Base-by-base conservation (phyloP, 495 filamentous ascomycete genomes). In the Aspergillus ostianus region DNA sequence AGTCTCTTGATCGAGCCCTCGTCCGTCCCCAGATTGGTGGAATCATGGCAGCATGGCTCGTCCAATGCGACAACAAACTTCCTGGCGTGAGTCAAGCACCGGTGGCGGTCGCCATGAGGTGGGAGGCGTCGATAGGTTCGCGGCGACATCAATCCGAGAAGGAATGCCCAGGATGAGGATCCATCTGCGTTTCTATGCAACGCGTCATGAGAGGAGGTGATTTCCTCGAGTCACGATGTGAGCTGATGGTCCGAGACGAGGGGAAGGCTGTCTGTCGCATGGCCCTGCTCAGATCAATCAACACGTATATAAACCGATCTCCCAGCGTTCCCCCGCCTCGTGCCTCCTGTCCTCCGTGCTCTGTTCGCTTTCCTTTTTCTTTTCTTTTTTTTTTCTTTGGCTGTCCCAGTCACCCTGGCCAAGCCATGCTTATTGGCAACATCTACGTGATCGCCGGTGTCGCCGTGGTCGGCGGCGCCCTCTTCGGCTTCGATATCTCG, bases 401-500 rank as follows among this genome's bases (percentile, higher is more conserved):
- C 36, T 41, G 36, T 15, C 36, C 9, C 13, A 41, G 10, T 2
- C 36, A 41, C 1, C 2, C 8, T 41, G 10, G 36, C 36, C 36
- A 8, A 41, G 36, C 51, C 55, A 70, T 73, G 71, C 57, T 64
- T 53, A 56, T 87, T 51, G 85, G 87, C 19, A 91, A 90, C 70
- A 83, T 91, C 66, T 92, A 91, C 64, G 70, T 86, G 47, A 92
- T 92, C 68, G 83, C 90, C 61, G 87, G 86, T 66, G 82, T 90
- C 70, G 79, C 89, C 69, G 87, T 93, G 61, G 80, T 90, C 60
- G 91, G 91, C 59, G 91, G 91, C 67, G 87, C 82, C 54, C 82
- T 93, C 21, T 93, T 96, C 66, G 90, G 90, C 59, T 92, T 92
- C 67, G 90, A 92, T 77, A 92, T 92, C 73, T 83, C 83, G 63